Conservation (phyloP, 345 rosid genomes). For the Excoecaria agallocha region DNA sequence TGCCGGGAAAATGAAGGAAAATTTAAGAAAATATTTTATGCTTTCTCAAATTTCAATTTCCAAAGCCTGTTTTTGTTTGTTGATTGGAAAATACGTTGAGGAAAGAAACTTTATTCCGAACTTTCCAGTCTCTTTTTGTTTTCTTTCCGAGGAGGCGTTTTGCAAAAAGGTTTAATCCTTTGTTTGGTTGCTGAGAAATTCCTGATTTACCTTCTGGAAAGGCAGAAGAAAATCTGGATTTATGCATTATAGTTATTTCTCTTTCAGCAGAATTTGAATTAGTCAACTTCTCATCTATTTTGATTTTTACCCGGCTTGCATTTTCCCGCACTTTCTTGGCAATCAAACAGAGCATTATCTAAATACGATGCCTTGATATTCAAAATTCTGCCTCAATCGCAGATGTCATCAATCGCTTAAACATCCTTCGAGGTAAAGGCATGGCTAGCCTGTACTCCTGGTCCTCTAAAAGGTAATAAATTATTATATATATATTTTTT, state of each 20-base stretch:
- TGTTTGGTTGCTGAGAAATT: constrained; percentile 16
- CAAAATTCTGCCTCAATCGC: constrained; percentile 12
- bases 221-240: background rate
- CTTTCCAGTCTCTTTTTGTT: background rate
- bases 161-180: background rate
- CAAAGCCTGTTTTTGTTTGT: background rate
- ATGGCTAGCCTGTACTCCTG: constrained; percentile 84
- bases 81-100: background rate
- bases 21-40: background rate
- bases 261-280: background rate
- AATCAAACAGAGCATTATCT: constrained; percentile 7
- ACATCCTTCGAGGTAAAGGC: constrained; percentile 85
- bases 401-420: constrained; percentile 82
- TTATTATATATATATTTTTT: too few relatives aligned
- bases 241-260: background rate
- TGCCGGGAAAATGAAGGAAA: constrained; percentile 7
- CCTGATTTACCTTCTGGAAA: too few relatives aligned
- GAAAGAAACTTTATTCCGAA: background rate
- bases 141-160: background rate
- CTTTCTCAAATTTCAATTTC: constrained; percentile 10
- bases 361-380: background rate
- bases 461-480: constrained; percentile 83
- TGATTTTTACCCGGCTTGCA: background rate
- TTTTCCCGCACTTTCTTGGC: constrained; percentile 6
- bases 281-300: background rate